A percentile compares a stretch with the other conserved stretches of the same genome.
phyloP scores from a whole-genome alignment of 768 basidiomycete genomes.

The Macrolepiota albuminosa region DNA sequence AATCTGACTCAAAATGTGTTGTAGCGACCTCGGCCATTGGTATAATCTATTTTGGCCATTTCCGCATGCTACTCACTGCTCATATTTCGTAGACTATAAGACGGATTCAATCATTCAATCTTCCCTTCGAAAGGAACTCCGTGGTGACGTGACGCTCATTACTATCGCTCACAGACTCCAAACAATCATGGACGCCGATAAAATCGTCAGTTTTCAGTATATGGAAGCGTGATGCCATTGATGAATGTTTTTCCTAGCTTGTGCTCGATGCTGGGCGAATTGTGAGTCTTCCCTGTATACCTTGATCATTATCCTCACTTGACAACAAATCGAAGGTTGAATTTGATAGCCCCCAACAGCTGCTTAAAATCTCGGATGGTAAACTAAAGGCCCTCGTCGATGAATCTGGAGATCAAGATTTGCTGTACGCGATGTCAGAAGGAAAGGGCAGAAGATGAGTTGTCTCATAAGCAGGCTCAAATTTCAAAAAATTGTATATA shows the following conservation, averaged over 20 bases:
- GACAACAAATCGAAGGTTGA: constrained; percentile 31
- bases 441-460: neutral
- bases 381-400: constrained; percentile 52
- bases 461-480: neutral
- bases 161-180: constrained; percentile 69
- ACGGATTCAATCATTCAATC: constrained; percentile 69
- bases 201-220: constrained; percentile 30
- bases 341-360: constrained; percentile 44
- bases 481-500: neutral
- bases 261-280: constrained; percentile 53
- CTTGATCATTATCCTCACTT: neutral
- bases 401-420: constrained; percentile 50
- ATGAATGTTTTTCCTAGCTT: constrained; percentile 27
- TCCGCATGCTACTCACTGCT: neutral
- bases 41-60: constrained; percentile 16
- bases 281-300: constrained; percentile 22
- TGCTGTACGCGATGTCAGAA: constrained; percentile 40
- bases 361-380: constrained; percentile 50
- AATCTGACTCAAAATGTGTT: constrained; percentile 24
- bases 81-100: constrained; percentile 39
- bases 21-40: constrained; percentile 46
- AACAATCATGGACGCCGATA: constrained; percentile 67
- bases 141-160: constrained; percentile 53
- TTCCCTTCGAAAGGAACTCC: constrained; percentile 62
- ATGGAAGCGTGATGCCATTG: constrained; percentile 5